Percentiles rank a stretch among this genome's conserved stretches.
Evolutionary conservation across 371 early-diverging fungal species (phyloP).

Genomic region (Quaeritorhiza haematococci): DNA sequence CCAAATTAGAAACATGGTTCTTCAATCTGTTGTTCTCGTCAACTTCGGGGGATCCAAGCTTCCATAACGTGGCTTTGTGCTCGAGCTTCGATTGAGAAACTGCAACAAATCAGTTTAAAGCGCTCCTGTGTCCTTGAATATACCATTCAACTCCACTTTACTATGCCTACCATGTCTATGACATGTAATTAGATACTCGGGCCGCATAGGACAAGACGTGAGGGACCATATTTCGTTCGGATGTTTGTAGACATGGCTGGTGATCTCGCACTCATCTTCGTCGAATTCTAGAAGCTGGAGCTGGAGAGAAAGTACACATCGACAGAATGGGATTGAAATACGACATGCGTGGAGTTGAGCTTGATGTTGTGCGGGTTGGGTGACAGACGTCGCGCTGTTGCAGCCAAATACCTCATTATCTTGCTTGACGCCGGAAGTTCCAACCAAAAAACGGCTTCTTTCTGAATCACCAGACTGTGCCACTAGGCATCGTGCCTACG

Average conservation of each 20-base stretch:
- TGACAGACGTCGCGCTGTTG: background rate
- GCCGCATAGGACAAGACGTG: conserved; percentile 54
- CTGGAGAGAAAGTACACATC: conserved; percentile 22
- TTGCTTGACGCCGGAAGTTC: conserved; percentile 57
- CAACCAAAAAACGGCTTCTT: conserved; percentile 67
- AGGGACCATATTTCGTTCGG: conserved; percentile 68
- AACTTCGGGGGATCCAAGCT: conserved; percentile 5
- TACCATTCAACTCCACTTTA: too few relatives aligned
- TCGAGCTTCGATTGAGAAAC: too few relatives aligned
- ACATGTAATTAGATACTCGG: conserved; percentile 61
- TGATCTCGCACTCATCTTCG: conserved; percentile 61
- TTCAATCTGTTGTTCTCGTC: conserved; percentile 25
- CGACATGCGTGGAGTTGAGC: conserved; percentile 10
- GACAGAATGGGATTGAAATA: conserved; percentile 3
- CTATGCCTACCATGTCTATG: conserved; percentile 44
- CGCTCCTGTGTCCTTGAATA: too few relatives aligned
- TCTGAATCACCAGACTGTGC: conserved; percentile 59
- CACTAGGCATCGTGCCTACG: conserved; percentile 64
- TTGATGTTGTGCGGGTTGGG: background rate
- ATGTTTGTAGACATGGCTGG: conserved; percentile 61
- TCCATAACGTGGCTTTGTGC: conserved; percentile 16
- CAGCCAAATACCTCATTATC: conserved; percentile 52
- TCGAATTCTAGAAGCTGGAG: conserved; percentile 65
- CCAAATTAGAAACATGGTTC: conserved; percentile 19
- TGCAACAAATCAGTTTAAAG: too few relatives aligned